Percentiles rank a stretch among this genome's conserved stretches.
Conservation (phyloP, 805 yeast species). For the Priceomyces haplophilus region DNA sequence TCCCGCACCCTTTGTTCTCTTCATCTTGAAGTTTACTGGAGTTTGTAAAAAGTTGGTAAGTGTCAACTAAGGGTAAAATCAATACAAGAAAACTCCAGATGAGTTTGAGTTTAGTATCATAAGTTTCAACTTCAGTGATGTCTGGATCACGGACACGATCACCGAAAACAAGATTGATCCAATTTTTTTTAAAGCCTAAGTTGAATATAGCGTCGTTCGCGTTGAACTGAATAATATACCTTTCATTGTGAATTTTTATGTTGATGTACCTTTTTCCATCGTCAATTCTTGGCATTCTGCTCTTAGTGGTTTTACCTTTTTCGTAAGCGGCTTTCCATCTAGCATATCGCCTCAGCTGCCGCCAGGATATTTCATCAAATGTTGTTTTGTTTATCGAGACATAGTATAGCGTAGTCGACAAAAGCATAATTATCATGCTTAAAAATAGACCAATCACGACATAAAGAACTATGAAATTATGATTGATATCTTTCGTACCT, state of each 20-base stretch:
- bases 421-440: slow-evolving; percentile 42
- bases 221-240: slow-evolving; percentile 37
- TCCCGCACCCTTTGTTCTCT: neutral
- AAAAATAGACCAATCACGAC: slow-evolving; percentile 44
- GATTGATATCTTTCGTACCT: slow-evolving; percentile 31
- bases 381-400: slow-evolving; percentile 52
- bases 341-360: slow-evolving; percentile 28
- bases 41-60: slow-evolving; percentile 5
- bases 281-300: slow-evolving; percentile 17
- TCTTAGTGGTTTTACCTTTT: slow-evolving; percentile 7
- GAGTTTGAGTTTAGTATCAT: slow-evolving; percentile 10
- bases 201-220: slow-evolving; percentile 33
- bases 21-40: neutral
- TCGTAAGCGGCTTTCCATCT: slow-evolving; percentile 19
- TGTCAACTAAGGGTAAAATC: slow-evolving; percentile 23
- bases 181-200: slow-evolving; percentile 35
- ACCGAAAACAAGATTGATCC: slow-evolving; percentile 31
- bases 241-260: slow-evolving; percentile 26
- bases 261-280: slow-evolving; percentile 43
- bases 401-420: slow-evolving; percentile 44
- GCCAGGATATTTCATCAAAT: slow-evolving; percentile 50
- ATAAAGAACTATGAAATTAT: slow-evolving; percentile 49
- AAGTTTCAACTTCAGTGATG: slow-evolving; percentile 7
- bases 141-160: slow-evolving; percentile 20
- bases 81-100: slow-evolving; percentile 13